A percentile compares a stretch with the other conserved stretches of the same genome.
phyloP scores from a whole-genome alignment of 2,329 filamentous ascomycete species.

The Talaromyces amestolkiae region DNA sequence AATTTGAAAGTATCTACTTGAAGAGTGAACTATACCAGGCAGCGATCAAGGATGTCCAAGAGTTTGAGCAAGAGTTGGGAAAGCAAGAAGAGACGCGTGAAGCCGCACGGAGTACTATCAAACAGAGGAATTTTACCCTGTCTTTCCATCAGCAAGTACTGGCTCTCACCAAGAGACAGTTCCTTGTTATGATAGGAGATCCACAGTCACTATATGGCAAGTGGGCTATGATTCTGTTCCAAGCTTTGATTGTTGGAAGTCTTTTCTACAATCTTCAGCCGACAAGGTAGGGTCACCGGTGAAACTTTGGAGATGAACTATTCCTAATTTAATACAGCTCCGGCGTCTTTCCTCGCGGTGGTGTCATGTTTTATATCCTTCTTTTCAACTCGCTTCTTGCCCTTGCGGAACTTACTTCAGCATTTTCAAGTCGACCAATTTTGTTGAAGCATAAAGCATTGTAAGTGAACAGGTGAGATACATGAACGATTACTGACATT shows the following conservation, averaged over 20 bases:
- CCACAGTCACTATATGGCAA: slow-evolving; percentile 51
- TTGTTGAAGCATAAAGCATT: slow-evolving; percentile 69
- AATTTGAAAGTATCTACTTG: slow-evolving; percentile 55
- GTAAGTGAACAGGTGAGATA: slow-evolving; percentile 26
- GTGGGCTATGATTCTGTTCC: slow-evolving; percentile 49
- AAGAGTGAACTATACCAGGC: slow-evolving; percentile 47
- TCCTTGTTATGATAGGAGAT: slow-evolving; percentile 56
- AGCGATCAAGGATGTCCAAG: slow-evolving; percentile 50
- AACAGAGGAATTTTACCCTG: slow-evolving; percentile 54
- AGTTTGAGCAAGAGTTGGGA: slow-evolving; percentile 53
- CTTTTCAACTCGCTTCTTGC: slow-evolving; percentile 63
- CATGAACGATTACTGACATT: background rate
- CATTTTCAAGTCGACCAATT: slow-evolving; percentile 63
- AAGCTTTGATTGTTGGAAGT: slow-evolving; percentile 47
- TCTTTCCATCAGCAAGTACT: slow-evolving; percentile 29
- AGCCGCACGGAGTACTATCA: slow-evolving; percentile 36
- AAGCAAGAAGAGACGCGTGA: slow-evolving; percentile 42
- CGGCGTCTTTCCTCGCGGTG: slow-evolving; percentile 60
- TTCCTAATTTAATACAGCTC: slow-evolving; percentile 30
- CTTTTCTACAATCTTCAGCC: slow-evolving; percentile 55
- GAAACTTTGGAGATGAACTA: background rate
- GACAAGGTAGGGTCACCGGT: slow-evolving; percentile 38
- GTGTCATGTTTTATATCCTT: slow-evolving; percentile 61
- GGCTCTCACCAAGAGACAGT: slow-evolving; percentile 55
- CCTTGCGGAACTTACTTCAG: slow-evolving; percentile 59